Base-by-base conservation (phyloP, 805 yeast genomes). In the Candida morakotiae region DNA sequence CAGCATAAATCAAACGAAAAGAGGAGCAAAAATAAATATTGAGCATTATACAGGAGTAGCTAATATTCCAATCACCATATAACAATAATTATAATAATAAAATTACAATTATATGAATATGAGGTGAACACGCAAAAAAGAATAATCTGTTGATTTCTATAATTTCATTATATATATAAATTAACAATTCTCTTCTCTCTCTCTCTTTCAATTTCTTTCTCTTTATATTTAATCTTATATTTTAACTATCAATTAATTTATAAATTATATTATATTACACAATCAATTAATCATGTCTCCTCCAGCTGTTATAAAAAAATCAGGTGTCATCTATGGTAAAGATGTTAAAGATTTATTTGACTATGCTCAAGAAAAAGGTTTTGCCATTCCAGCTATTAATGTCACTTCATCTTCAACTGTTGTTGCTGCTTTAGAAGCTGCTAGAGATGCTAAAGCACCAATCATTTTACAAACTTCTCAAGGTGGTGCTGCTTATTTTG, bases 401-500 rank as follows among this genome's bases (percentile, higher is more conserved):
- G 97, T 93, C 43, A 93, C 98, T 50, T 87, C 98, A 24, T 89
- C 98, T 25, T 91, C 98, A 43, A 91, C 97, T 47, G 98, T 82
- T 42, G 71, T 68, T 46, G 58, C 73, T 48, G 63, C 73, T 41
- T 65, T 68, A 54, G 73, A 68, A 58, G 67, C 73, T 46, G 73
- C 73, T 40, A 66, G 73, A 59, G 73, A 68, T 56, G 48, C 41
- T 59, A 65, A 65, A 55, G 84, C 96, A 46, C 98, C 98, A 73
- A 88, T 93, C 71, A 87, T 93, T 65, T 73, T 93, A 63, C 98
- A 93, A 75, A 81, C 91, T 54, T 91, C 98, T 45, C 88, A 93
- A 70, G 98, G 98, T 75, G 98, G 98, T 77, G 95, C 98, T 53
- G 98, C 98, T 48, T 93, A 81, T 87, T 93, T 93, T 66, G 98